phyloP scores from a whole-genome alignment of 257 asterid species.

The Nyctanthes arbortristis region DNA sequence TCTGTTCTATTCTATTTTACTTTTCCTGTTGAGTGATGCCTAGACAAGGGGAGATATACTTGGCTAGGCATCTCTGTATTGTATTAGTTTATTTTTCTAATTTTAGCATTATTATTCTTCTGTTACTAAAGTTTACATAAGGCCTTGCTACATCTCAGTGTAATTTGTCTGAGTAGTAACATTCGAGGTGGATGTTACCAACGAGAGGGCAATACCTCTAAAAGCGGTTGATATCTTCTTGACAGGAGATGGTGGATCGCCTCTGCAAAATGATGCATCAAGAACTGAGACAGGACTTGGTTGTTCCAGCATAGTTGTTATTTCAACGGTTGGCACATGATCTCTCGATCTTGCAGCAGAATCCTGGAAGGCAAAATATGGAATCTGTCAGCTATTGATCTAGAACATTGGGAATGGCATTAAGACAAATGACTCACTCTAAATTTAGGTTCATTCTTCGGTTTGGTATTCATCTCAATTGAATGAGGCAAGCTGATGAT shows the following conservation, averaged over 20 bases:
- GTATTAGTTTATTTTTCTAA: neutral
- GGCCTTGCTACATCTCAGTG: constrained; percentile 9
- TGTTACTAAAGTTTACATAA: neutral
- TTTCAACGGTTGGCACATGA: constrained; percentile 46
- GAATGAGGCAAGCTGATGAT: constrained; percentile 45
- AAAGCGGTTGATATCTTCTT: constrained; percentile 68
- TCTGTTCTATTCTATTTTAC: no score
- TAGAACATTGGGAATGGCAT: constrained; percentile 8
- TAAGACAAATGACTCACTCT: constrained; percentile 30
- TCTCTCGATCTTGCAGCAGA: constrained; percentile 41
- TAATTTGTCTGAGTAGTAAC: constrained; percentile 8
- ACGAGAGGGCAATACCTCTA: constrained; percentile 60
- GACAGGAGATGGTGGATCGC: constrained; percentile 90
- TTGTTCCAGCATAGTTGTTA: constrained; percentile 59
- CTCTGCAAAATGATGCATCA: constrained; percentile 64
- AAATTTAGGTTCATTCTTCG: constrained; percentile 37
- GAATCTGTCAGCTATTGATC: constrained; percentile 30
- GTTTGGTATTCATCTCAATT: constrained; percentile 34
- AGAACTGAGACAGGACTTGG: constrained; percentile 98
- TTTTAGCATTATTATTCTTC: neutral
- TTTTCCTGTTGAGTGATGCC: neutral
- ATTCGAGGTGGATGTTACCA: constrained; percentile 15
- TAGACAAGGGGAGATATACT: neutral
- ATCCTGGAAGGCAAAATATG: constrained; percentile 45
- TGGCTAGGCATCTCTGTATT: neutral